Evolutionary conservation across 768 basidiomycete species (phyloP).

Genomic region (Postia placenta): DNA sequence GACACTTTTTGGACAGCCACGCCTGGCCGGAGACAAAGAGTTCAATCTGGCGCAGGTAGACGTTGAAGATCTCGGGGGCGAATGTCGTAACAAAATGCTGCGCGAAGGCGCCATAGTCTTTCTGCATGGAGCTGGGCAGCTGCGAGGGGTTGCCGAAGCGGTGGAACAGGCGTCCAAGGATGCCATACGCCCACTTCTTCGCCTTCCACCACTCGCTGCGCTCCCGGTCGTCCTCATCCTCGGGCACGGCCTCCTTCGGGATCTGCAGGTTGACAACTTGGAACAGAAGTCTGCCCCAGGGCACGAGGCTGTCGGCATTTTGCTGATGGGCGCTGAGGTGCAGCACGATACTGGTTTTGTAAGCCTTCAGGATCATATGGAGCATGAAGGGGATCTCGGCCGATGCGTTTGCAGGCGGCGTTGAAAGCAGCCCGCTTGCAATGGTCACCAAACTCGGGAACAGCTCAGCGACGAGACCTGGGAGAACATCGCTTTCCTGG

Average conservation of each 20-base stretch:
- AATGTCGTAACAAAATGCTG: slow-evolving; percentile 71
- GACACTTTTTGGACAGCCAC: slow-evolving; percentile 80
- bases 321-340: slow-evolving; percentile 73
- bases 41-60: slow-evolving; percentile 67
- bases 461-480: slow-evolving; percentile 50
- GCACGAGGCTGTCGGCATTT: slow-evolving; percentile 65
- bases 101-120: slow-evolving; percentile 66
- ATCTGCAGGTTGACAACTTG: slow-evolving; percentile 68
- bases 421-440: slow-evolving; percentile 60
- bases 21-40: slow-evolving; percentile 66
- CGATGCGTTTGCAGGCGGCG: slow-evolving; percentile 48
- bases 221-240: slow-evolving; percentile 72
- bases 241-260: slow-evolving; percentile 59
- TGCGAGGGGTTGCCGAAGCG: slow-evolving; percentile 88
- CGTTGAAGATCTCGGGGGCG: slow-evolving; percentile 83
- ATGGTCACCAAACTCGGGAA: slow-evolving; percentile 77
- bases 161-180: slow-evolving; percentile 74
- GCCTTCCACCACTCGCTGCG: slow-evolving; percentile 84
- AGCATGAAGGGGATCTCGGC: slow-evolving; percentile 80
- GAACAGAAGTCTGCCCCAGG: slow-evolving; percentile 85
- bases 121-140: slow-evolving; percentile 65
- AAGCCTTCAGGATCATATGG: slow-evolving; percentile 82
- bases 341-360: slow-evolving; percentile 76
- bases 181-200: slow-evolving; percentile 91
- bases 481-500: slow-evolving; percentile 53